Conservation (phyloP, 2,329 filamentous ascomycete species). For the Paradendryphiella salina region DNA sequence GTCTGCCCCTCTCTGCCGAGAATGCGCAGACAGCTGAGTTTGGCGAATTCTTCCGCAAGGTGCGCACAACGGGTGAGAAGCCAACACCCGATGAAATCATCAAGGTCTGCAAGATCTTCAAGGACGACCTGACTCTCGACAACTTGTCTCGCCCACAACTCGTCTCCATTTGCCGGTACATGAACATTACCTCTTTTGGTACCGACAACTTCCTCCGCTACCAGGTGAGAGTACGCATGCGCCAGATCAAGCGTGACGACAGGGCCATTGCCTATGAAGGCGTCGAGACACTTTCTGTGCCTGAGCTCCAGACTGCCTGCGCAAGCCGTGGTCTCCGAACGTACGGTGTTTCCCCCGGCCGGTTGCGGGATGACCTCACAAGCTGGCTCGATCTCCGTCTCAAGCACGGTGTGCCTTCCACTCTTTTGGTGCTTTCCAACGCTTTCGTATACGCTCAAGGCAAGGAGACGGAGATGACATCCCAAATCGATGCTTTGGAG, state of each 20-base stretch:
- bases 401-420: constrained; percentile 93
- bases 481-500: constrained; percentile 89
- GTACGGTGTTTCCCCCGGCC: constrained; percentile 84
- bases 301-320: constrained; percentile 89
- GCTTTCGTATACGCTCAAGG: constrained; percentile 95
- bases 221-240: constrained; percentile 95
- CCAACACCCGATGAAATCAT: constrained; percentile 91
- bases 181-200: constrained; percentile 96
- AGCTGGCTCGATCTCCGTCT: constrained; percentile 94
- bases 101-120: constrained; percentile 99
- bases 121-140: constrained; percentile 94
- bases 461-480: constrained; percentile 79
- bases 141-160: constrained; percentile 94
- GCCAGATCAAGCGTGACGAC: constrained; percentile 98
- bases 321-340: constrained; percentile 90
- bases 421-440: constrained; percentile 91
- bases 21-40: constrained; percentile 94
- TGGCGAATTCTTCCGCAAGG: constrained; percentile 94
- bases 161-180: constrained; percentile 96
- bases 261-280: constrained; percentile 92
- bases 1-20: constrained; percentile 79
- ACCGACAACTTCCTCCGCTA: constrained; percentile 98
- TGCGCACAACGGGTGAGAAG: constrained; percentile 80
- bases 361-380: constrained; percentile 85
- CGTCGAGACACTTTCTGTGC: constrained; percentile 88